Percentiles rank a stretch among this genome's conserved stretches.
phyloP scores from a whole-genome alignment of 495 filamentous ascomycete genomes.

The Poronia punctata region DNA sequence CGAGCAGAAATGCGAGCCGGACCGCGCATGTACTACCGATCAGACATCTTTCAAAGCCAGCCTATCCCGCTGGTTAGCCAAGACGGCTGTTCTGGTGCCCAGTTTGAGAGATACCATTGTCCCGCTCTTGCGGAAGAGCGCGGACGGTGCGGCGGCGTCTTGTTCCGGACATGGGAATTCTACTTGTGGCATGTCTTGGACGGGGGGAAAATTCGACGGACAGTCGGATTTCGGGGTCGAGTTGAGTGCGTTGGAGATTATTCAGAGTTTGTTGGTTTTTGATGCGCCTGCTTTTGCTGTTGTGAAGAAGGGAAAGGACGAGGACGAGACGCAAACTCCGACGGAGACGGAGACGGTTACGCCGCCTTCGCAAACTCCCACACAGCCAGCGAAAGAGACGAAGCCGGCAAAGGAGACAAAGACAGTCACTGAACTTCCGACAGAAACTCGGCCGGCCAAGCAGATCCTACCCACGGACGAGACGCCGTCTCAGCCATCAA shows the following conservation, averaged over 20 bases:
- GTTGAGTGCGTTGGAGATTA: constrained; percentile 52
- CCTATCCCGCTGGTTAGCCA: constrained; percentile 66
- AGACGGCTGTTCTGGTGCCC: constrained; percentile 60
- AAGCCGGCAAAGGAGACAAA: too few species aligned
- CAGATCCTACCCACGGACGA: too few species aligned
- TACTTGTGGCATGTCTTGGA: constrained; percentile 68
- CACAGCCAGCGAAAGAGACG: neutral
- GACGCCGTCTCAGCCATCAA: too few species aligned
- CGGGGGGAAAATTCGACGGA: constrained; percentile 50
- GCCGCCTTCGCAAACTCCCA: neutral
- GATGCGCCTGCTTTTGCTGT: constrained; percentile 19
- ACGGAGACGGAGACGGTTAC: too few species aligned
- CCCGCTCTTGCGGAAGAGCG: constrained; percentile 48
- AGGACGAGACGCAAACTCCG: neutral
- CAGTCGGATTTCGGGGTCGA: constrained; percentile 51
- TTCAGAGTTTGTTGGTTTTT: constrained; percentile 41
- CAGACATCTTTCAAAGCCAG: constrained; percentile 72
- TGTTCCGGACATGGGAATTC: constrained; percentile 54
- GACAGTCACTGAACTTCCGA: too few species aligned
- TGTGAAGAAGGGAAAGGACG: neutral
- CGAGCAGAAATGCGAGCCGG: constrained; percentile 65
- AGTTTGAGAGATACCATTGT: constrained; percentile 46
- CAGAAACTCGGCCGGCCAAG: too few species aligned
- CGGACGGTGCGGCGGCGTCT: constrained; percentile 52
- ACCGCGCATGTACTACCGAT: constrained; percentile 60